These are phyloP conservation scores for Synchytrium microbalum DNA, from an alignment of 371 early-diverging fungal genomes.

Conservation along the genomic window DNA sequence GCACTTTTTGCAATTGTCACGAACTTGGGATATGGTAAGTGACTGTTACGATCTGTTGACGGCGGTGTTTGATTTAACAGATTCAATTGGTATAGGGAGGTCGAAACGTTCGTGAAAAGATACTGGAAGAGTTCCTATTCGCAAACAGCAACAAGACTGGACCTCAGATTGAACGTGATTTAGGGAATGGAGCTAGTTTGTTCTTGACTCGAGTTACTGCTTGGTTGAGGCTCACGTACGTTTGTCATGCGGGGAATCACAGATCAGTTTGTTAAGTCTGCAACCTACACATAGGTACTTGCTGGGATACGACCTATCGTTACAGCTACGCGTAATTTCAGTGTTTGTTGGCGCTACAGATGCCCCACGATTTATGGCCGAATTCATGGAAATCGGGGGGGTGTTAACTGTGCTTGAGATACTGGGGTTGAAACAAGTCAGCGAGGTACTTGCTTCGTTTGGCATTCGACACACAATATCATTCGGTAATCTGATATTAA, in stretches of 20 bases:
- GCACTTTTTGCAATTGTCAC: neutral
- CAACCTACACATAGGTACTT: slow-evolving; percentile 28
- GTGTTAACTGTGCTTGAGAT: slow-evolving; percentile 47
- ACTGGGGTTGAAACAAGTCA: slow-evolving; percentile 37
- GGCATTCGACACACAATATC: neutral
- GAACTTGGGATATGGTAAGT: neutral
- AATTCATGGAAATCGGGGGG: slow-evolving; percentile 52
- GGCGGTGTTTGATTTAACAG: neutral
- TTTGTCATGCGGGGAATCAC: neutral
- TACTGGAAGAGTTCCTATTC: slow-evolving; percentile 42
- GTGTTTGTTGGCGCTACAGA: slow-evolving; percentile 44
- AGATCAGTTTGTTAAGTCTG: slow-evolving; percentile 1
- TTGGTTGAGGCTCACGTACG: slow-evolving; percentile 43
- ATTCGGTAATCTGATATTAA: neutral
- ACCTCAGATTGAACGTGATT: slow-evolving; percentile 47
- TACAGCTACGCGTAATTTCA: slow-evolving; percentile 41
- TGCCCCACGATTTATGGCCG: slow-evolving; percentile 42
- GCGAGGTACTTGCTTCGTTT: slow-evolving; percentile 28
- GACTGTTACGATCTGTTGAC: neutral
- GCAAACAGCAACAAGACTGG: slow-evolving; percentile 41
- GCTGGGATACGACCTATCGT: slow-evolving; percentile 33
- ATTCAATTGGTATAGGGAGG: slow-evolving; percentile 38
- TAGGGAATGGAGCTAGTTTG: slow-evolving; percentile 45
- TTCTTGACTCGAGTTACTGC: slow-evolving; percentile 47
- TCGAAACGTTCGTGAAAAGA: slow-evolving; percentile 33